phyloP scores from a whole-genome alignment of 2,329 filamentous ascomycete genomes.

The Ophiostoma sp. region DNA sequence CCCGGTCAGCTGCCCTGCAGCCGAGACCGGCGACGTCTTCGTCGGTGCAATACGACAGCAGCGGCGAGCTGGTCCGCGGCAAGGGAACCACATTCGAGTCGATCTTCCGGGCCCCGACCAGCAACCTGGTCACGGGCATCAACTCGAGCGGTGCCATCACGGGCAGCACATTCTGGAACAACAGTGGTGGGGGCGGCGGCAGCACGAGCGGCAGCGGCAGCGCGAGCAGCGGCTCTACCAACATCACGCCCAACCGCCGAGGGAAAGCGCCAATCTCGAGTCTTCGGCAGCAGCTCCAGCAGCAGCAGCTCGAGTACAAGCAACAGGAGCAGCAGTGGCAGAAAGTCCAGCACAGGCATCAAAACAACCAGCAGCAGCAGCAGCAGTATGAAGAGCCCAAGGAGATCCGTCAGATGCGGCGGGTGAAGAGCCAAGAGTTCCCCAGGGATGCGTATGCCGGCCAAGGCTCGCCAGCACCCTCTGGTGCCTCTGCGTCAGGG shows the following conservation, averaged over 20 bases:
- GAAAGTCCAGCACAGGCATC: not conserved
- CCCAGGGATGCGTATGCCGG: not conserved
- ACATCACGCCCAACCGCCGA: slow-evolving; percentile 9
- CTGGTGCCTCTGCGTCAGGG: not conserved
- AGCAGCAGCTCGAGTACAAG: slow-evolving; percentile 18
- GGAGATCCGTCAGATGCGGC: not conserved
- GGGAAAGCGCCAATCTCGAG: slow-evolving; percentile 11
- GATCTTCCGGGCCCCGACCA: not conserved
- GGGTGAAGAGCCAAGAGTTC: slow-evolving; percentile 9
- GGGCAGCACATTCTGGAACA: not conserved
- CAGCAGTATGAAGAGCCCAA: slow-evolving; percentile 11
- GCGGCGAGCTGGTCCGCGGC: not conserved
- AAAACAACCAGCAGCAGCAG: slow-evolving; percentile 16
- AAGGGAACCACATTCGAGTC: not conserved
- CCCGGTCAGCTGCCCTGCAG: not conserved
- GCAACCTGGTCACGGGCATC: not conserved
- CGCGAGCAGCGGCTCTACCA: not conserved
- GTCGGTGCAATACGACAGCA: not conserved
- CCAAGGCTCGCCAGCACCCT: not conserved
- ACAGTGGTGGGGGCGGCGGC: not conserved
- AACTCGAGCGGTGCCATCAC: not conserved
- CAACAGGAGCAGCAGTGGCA: slow-evolving; percentile 19
- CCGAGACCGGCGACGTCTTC: not conserved
- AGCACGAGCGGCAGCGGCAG: not conserved
- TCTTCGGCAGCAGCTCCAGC: slow-evolving; percentile 20